phyloP scores from a whole-genome alignment of 140 eudicot genomes.

The Ambrosia hybrid region DNA sequence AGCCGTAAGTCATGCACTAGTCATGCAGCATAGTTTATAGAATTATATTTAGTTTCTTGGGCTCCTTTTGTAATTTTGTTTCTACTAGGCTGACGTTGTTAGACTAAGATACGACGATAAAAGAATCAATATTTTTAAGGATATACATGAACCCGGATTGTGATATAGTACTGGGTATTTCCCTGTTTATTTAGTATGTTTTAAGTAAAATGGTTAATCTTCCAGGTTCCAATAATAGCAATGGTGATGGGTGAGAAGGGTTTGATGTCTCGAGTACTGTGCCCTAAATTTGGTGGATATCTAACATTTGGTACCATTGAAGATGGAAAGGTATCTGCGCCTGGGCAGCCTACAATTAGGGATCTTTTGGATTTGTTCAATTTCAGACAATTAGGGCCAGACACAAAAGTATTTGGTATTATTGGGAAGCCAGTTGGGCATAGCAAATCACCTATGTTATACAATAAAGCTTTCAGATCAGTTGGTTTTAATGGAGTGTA shows the following conservation, averaged over 20 bases:
- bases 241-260: slow-evolving; percentile 99
- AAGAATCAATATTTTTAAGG: no score
- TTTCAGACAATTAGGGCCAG: slow-evolving; percentile 77
- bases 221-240: slow-evolving; percentile 92
- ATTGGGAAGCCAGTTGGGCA: slow-evolving; percentile 97
- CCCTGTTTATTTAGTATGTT: background rate
- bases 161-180: background rate
- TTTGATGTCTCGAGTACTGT: slow-evolving; percentile 77
- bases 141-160: no score
- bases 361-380: slow-evolving; percentile 78
- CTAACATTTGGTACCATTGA: slow-evolving; percentile 91
- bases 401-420: slow-evolving; percentile 85
- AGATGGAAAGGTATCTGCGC: slow-evolving; percentile 85
- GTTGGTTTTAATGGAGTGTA: slow-evolving; percentile 86
- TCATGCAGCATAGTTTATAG: slow-evolving; percentile 23
- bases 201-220: slow-evolving; percentile 11
- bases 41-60: slow-evolving; percentile 5
- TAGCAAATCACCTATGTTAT: slow-evolving; percentile 86
- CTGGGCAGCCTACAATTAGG: slow-evolving; percentile 90
- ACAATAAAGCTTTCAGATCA: slow-evolving; percentile 73
- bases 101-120: no score
- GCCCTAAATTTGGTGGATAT: slow-evolving; percentile 96
- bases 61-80: slow-evolving; percentile 1
- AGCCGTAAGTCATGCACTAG: slow-evolving; percentile 56
- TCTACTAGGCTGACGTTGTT: no score